A percentile compares a stretch with the other conserved stretches of the same genome.
These are phyloP conservation scores for Fistulifera solaris DNA, from an alignment of 108 stramenopile genomes.

Conservation along the genomic window DNA sequence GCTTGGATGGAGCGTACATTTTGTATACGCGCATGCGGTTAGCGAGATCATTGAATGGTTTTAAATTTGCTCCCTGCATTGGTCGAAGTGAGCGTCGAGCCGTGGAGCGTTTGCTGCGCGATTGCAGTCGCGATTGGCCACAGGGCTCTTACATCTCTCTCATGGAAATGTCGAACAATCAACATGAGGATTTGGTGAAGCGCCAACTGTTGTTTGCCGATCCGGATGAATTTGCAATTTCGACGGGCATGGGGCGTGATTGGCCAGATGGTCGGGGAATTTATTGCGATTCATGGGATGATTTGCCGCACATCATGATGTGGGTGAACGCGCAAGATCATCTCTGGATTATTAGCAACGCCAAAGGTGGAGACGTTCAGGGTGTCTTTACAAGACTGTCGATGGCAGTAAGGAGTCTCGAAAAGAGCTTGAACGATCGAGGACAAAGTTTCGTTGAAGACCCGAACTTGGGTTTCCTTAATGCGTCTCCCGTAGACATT, in stretches of 20 bases:
- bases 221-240: constrained; percentile 73
- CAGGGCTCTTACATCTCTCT: constrained; percentile 61
- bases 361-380: constrained; percentile 81
- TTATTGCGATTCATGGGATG: constrained; percentile 43
- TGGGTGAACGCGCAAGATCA: constrained; percentile 93
- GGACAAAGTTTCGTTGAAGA: constrained; percentile 49
- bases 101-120: constrained; percentile 23
- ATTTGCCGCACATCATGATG: constrained; percentile 63
- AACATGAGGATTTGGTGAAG: constrained; percentile 68
- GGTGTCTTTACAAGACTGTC: constrained; percentile 71
- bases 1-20: constrained; percentile 67
- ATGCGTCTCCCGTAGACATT: constrained; percentile 76
- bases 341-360: constrained; percentile 76
- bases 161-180: constrained; percentile 70
- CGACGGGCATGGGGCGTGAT: constrained; percentile 63
- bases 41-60: constrained; percentile 71
- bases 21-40: constrained; percentile 84
- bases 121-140: constrained; percentile 17
- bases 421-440: constrained; percentile 34
- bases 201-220: constrained; percentile 77
- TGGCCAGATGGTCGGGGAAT: constrained; percentile 87
- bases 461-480: constrained; percentile 60
- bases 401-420: constrained; percentile 45
- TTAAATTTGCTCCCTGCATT: constrained; percentile 74
- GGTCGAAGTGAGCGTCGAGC: constrained; percentile 42